phyloP scores from a whole-genome alignment of 768 basidiomycete genomes.

The Suillus subaureus region DNA sequence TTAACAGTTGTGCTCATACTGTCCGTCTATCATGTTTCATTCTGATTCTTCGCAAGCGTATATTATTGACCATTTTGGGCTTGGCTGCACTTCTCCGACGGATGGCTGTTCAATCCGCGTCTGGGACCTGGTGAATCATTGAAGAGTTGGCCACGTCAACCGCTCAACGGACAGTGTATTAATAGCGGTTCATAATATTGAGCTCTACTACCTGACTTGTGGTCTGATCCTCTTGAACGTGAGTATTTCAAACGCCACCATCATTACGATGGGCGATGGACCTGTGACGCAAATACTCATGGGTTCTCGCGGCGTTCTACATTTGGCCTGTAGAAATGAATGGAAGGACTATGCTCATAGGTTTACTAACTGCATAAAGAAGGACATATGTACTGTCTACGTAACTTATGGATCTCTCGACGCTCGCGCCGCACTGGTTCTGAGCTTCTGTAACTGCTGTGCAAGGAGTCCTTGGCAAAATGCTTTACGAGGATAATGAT shows the following conservation, averaged over 20 bases:
- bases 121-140: conserved; percentile 4
- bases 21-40: conserved; percentile 21
- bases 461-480: conserved; percentile 2
- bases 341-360: background rate
- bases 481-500: conserved; percentile 3
- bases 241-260: conserved; percentile 28
- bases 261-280: conserved; percentile 7
- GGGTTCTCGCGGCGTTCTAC: conserved; percentile 3
- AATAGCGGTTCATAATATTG: background rate
- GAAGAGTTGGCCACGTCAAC: background rate
- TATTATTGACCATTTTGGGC: conserved; percentile 26
- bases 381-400: background rate
- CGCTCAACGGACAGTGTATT: background rate
- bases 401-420: background rate
- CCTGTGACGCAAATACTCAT: background rate
- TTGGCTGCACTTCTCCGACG: conserved; percentile 3
- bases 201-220: background rate
- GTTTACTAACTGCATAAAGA: conserved; percentile 4
- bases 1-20: conserved; percentile 31
- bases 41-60: conserved; percentile 21
- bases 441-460: conserved; percentile 10
- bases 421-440: background rate
- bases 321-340: background rate
- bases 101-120: background rate
- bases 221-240: conserved; percentile 55